Base-by-base conservation (phyloP, 208 protist species). In the Leptomonas pyrrhocoris region DNA sequence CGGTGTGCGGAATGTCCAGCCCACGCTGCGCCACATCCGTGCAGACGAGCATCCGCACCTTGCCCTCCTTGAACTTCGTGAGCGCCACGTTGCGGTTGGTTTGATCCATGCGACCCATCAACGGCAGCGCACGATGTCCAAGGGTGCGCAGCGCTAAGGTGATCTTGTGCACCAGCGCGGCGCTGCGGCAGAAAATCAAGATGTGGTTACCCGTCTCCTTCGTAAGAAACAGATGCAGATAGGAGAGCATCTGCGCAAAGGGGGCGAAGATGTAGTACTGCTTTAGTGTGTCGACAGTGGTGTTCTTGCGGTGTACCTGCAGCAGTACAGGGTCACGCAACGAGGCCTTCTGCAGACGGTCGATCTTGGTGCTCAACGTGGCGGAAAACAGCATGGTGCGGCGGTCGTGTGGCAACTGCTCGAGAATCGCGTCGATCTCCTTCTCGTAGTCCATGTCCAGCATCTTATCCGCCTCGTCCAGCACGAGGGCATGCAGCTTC, bases 401-500 rank as follows among this genome's bases (percentile, higher is more conserved):
- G 28, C 97, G 89, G 28, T 98, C 81, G 42, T 87, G 79, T 48
- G 89, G 92, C 38, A 97, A 68, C 55, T 91, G 77, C 81, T 98
- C 91, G 34, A 99, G 81, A 77, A 99, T 99, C 21, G 92, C 90
- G 74, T 99, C 90, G 57, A 99, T 89, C 67, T 99, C 97, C 74
- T 99, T 98, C 80, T 99, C 98, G 77, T 99, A 99, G 83, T 99
- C 98, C 92, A 98, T 97, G 71, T 97, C 92, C 25, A 99, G 91
- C 79, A 99, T 98, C 77, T 98, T 90, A 77, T 99, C 99, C 2
- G 99, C 99, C 86, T 99, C 99, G 77, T 99, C 98, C 56, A 99
- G 79, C 27, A 99, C 96, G 8, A 99, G 82, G 50, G 90, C 98
- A 77, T 98, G 96, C 48, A 99, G 86, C 63, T 90, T 93, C 13